Base-by-base conservation (phyloP, 2,329 filamentous ascomycete genomes). In the Cladorrhinum sp. region DNA sequence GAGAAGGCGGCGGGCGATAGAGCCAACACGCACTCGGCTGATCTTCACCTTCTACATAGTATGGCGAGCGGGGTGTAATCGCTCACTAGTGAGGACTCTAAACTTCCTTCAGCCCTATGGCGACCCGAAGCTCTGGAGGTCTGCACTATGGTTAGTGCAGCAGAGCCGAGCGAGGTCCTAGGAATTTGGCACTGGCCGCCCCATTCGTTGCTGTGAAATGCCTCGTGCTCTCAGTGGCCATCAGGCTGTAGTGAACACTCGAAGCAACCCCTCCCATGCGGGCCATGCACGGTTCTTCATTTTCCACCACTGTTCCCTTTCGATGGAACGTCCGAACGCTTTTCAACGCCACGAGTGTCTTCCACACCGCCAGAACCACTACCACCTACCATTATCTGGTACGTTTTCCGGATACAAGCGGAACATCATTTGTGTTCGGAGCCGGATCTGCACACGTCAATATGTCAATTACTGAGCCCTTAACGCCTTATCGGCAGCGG, bases 401-500 rank as follows among this genome's bases (percentile, higher is more conserved):
- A 36, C 33, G 33, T 36, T 36, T 36, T 36, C 33, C 33, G 33
- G 33, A 36, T 36, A 36, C 33, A 36, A 36, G 33, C 33, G 33
- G 33, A 36, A 36, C 33, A 9, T 33, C 21, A 49, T 28, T 18
- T 28, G n/a, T 26, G 39, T 46, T 20, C 39, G 3, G 42, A 49
- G 46, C 39, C 16, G 24, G 54, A 49, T 57, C 54, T 46, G 39
- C 42, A 46, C 42, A 46, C 54, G 42, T 24, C 54, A 21, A n/a
- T 23, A n/a, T 46, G 54, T 57, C 39, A 57, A 49, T 57, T 57
- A 57, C 54, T 57, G 54, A 57, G 54, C 54, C 39, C 9, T 55
- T 28, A 20, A 57, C 36, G 39, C 54, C 54, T 48, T 49, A 48
- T 49, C 54, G 39, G 24, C 36, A 33, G 39, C 26, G 23, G 21